Evolutionary conservation across 495 filamentous ascomycete genomes (phyloP), one percentile per base, ranked within the genome.

Genomic region (Penicillium odoratum): DNA sequence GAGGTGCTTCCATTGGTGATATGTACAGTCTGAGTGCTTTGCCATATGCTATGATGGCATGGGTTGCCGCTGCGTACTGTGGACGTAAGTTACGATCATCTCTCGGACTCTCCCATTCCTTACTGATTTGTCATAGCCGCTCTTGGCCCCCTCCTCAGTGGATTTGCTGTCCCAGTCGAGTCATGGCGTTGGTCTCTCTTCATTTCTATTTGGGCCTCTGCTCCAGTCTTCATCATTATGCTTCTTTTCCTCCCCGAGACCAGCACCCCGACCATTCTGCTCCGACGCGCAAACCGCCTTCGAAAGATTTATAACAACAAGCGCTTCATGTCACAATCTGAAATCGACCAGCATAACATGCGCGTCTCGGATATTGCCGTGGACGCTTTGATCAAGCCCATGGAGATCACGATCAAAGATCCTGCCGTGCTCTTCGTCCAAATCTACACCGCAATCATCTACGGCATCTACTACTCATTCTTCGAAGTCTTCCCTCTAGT

Each of bases 401-500:
- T 84, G 29, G 78, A 87, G 69, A 85, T 89, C 59, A 83, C 82
- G 16, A 60, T 88, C 64, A 80, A 82, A 56, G 85, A 89, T 56
- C 83, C 85, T 0, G 78, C 81, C 48, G 80, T 89, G 16, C 72
- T 81, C 7, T 89, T 88, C 74, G 78, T 83, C 0, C 80, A 85
- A 59, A 52, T 81, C 48, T 89, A 88, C 70, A 85, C 81, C 1
- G 79, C 81, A 16, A 75, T 89, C 52, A 80, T 83, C 56, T 87
- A 88, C 70, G 84, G 78, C 30, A 88, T 88, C 69, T 88, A 83
- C 71, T 88, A 88, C 69, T 80, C 75, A 60, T 88, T 87, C 78
- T 89, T 89, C 76, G 87, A 89, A 65, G 85, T 82, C 59, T 89
- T 90, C 75, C 86, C 87, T 3, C 71, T 90, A n/a, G 85, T 90